Percentiles rank a stretch among this genome's conserved stretches.
Conservation (phyloP, 2,329 filamentous ascomycete species). For the Penicillium sp. region DNA sequence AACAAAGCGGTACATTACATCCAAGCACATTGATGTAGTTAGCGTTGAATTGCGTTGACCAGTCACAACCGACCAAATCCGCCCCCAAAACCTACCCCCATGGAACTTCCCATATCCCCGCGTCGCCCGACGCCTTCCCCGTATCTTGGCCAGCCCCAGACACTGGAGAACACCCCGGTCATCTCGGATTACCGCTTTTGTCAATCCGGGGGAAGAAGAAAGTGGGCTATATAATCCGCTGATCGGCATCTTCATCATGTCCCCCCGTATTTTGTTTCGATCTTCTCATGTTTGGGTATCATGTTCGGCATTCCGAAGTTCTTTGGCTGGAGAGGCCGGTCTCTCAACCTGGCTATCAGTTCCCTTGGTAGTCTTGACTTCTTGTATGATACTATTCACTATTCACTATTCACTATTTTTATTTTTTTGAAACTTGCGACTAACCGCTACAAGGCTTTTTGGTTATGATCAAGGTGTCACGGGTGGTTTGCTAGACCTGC, state of each 20-base stretch:
- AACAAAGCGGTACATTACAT: background rate
- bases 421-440: background rate
- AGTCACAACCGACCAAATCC: constrained; percentile 9
- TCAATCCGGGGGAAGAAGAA: constrained; percentile 19
- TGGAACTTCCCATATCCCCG: constrained; percentile 17
- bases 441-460: constrained; percentile 30
- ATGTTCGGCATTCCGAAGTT: constrained; percentile 33
- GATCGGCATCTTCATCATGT: constrained; percentile 3
- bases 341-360: constrained; percentile 40
- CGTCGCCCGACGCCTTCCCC: constrained; percentile 20
- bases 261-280: constrained; percentile 4
- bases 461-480: constrained; percentile 45
- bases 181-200: constrained; percentile 29
- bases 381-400: constrained; percentile 21
- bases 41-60: background rate
- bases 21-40: background rate
- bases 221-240: constrained; percentile 27
- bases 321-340: constrained; percentile 30
- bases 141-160: constrained; percentile 27
- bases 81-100: constrained; percentile 15
- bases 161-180: constrained; percentile 8
- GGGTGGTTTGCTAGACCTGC: constrained; percentile 44
- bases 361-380: constrained; percentile 47
- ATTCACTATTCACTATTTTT: background rate
- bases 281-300: constrained; percentile 15